These are phyloP conservation scores for Fusarium sp. DNA, from an alignment of 2,329 filamentous ascomycete species.

Conservation along the genomic window DNA sequence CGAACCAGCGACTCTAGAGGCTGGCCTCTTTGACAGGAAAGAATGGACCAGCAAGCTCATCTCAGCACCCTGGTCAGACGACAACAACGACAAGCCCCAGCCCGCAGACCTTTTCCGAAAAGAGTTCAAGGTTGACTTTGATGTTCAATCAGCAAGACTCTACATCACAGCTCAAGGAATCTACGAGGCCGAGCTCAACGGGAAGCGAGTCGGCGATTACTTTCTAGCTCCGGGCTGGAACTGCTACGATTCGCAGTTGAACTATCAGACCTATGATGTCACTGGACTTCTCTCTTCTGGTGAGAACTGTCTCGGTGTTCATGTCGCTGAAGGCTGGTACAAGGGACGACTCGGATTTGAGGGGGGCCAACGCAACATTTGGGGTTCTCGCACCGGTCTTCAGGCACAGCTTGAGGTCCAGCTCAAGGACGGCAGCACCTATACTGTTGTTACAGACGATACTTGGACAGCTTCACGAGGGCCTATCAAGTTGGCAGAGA, in stretches of 20 bases:
- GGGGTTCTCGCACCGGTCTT: conserved; percentile 54
- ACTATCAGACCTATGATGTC: conserved; percentile 67
- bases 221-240: conserved; percentile 65
- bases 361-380: conserved; percentile 45
- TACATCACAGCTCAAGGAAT: conserved; percentile 61
- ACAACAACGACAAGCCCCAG: conserved; percentile 21
- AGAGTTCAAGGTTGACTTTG: background rate
- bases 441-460: conserved; percentile 51
- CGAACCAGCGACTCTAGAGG: conserved; percentile 19
- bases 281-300: conserved; percentile 49
- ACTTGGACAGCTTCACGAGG: conserved; percentile 53
- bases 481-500: conserved; percentile 53
- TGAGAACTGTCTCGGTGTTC: conserved; percentile 33
- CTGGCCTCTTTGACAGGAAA: conserved; percentile 19
- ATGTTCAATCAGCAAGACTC: conserved; percentile 39
- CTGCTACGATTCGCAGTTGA: conserved; percentile 59
- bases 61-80: conserved; percentile 34
- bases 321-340: conserved; percentile 64
- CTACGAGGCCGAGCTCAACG: conserved; percentile 59
- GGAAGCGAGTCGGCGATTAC: conserved; percentile 53
- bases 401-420: conserved; percentile 55
- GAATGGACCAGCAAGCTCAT: conserved; percentile 30
- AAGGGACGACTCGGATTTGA: conserved; percentile 51
- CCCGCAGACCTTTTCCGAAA: conserved; percentile 37
- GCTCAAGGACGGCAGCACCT: conserved; percentile 45